These are phyloP conservation scores for Dendrobium chrysotoxum DNA, from an alignment of 106 monocot species.

Conservation along the genomic window DNA sequence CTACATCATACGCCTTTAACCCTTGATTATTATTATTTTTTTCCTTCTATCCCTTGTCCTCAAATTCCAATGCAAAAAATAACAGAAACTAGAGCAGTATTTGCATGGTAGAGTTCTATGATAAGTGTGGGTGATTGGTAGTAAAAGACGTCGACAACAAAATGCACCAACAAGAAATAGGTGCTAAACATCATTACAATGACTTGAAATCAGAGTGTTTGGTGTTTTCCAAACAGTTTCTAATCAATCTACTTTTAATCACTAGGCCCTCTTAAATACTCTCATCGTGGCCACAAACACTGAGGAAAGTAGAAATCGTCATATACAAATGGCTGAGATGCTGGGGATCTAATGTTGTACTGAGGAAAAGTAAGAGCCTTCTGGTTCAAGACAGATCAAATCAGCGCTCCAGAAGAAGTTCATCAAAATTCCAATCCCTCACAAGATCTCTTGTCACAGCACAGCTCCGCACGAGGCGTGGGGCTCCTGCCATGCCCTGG, in stretches of 20 bases:
- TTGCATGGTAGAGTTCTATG: no score
- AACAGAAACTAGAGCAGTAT: no score
- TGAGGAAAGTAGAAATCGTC: not conserved
- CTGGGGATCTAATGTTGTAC: not conserved
- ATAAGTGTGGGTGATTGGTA: not conserved
- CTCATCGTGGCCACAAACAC: not conserved
- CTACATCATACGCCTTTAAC: no score
- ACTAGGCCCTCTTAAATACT: no score
- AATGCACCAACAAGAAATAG: not conserved
- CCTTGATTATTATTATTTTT: no score
- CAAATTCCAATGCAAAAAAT: no score
- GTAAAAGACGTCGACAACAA: not conserved
- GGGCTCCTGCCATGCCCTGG: slow-evolving; percentile 26
- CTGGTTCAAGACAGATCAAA: not conserved
- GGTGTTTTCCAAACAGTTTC: slow-evolving; percentile 1
- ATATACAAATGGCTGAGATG: not conserved
- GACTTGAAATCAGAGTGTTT: not conserved
- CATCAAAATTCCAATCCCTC: slow-evolving; percentile 58
- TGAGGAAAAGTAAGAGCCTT: no score
- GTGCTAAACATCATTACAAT: not conserved
- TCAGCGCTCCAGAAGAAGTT: slow-evolving; percentile 14
- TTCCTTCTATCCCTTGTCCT: no score
- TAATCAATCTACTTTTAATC: not conserved
- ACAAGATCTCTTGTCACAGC: slow-evolving; percentile 57
- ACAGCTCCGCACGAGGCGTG: slow-evolving; percentile 51